A percentile compares a stretch with the other conserved stretches of the same genome.
Evolutionary conservation across 225 moss, liverwort and hornwort genomes (phyloP).

Genomic region (Sphagnum contortum): DNA sequence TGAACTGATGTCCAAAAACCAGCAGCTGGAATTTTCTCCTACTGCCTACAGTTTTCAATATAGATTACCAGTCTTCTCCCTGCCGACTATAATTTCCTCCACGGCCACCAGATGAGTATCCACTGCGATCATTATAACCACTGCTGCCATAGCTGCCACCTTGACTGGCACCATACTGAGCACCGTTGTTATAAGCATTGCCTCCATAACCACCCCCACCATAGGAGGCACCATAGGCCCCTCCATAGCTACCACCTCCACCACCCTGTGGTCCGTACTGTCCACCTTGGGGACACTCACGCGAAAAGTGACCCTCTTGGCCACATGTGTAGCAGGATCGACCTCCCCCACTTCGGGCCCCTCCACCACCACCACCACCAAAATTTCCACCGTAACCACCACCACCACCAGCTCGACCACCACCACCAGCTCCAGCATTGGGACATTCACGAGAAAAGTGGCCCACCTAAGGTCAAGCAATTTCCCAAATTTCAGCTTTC

Average conservation of each 20-base stretch:
- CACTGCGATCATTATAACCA: slow-evolving; percentile 59
- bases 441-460: slow-evolving; percentile 90
- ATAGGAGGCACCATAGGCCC: slow-evolving; percentile 33
- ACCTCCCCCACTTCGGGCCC: slow-evolving; percentile 40
- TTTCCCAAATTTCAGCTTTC: no score
- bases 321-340: slow-evolving; percentile 73
- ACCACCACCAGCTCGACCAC: slow-evolving; percentile 24
- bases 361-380: slow-evolving; percentile 41
- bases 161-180: slow-evolving; percentile 50
- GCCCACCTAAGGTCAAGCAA: slow-evolving; percentile 37
- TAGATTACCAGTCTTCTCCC: slow-evolving; percentile 12
- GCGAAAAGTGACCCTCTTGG: slow-evolving; percentile 83
- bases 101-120: slow-evolving; percentile 24
- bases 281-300: slow-evolving; percentile 69
- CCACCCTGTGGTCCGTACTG: slow-evolving; percentile 39
- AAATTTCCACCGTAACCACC: slow-evolving; percentile 54
- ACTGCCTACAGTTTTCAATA: slow-evolving; percentile 12
- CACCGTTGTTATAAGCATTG: slow-evolving; percentile 42
- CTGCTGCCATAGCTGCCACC: slow-evolving; percentile 57
- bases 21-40: slow-evolving; percentile 34
- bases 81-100: slow-evolving; percentile 19
- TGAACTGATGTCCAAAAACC: slow-evolving; percentile 47
- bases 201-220: slow-evolving; percentile 31
- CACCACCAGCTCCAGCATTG: slow-evolving; percentile 34
- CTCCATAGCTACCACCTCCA: slow-evolving; percentile 45